These are phyloP conservation scores for Anthostomella pinea DNA, from an alignment of 2,329 filamentous ascomycete species.

Conservation along the genomic window DNA sequence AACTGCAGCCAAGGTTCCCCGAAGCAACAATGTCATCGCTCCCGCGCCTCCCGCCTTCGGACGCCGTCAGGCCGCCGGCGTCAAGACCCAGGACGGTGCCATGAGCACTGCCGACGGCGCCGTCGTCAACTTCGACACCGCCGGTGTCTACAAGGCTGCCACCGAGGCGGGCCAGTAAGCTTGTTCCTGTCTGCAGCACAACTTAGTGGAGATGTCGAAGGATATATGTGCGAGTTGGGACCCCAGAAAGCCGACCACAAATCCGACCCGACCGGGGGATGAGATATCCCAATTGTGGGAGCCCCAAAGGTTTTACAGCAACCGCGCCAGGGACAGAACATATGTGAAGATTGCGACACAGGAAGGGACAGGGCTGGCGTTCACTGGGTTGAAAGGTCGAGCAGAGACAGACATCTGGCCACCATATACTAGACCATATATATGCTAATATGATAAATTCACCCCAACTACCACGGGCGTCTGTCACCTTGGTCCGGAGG, in stretches of 20 bases:
- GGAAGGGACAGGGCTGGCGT: not conserved
- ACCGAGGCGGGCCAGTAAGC: constrained; percentile 36
- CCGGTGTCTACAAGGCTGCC: constrained; percentile 41
- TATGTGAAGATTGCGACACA: not conserved
- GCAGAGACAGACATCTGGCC: not conserved
- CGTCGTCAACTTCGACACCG: constrained; percentile 43
- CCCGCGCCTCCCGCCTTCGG: no score
- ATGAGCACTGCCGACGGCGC: constrained; percentile 47
- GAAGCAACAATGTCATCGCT: constrained; percentile 27
- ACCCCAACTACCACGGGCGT: not conserved
- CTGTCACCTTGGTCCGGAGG: not conserved
- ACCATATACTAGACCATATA: not conserved
- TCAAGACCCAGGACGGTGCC: constrained; percentile 39
- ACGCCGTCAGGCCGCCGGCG: constrained; percentile 18
- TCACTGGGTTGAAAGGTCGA: not conserved
- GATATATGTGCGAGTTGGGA: no score
- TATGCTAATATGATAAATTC: constrained; percentile 5
- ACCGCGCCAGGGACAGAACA: not conserved
- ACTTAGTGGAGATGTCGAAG: no score
- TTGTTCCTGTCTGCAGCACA: no score
- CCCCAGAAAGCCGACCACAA: no score
- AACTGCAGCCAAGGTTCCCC: constrained; percentile 32
- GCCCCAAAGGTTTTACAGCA: not conserved
- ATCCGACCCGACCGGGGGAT: no score
- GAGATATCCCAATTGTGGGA: no score